These are phyloP conservation scores for Bauhinia variegata DNA, from an alignment of 306 rosid species.

Conservation along the genomic window DNA sequence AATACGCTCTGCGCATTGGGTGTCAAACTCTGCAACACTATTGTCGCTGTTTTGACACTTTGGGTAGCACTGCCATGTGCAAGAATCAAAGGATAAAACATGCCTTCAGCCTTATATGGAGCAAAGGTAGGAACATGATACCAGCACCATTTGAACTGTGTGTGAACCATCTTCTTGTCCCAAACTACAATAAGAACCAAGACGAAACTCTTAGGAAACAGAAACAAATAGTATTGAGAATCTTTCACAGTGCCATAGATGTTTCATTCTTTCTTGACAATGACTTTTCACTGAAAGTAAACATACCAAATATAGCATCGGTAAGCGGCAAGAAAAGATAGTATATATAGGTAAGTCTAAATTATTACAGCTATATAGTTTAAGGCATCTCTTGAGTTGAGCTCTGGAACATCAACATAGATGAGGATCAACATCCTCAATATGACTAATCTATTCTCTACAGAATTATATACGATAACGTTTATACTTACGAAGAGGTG, in stretches of 20 bases:
- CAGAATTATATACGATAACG: not conserved
- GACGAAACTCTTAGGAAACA: not conserved
- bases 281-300: not conserved
- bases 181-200: slow-evolving; percentile 60
- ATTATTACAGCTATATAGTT: slow-evolving; percentile 15
- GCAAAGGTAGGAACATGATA: slow-evolving; percentile 89
- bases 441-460: slow-evolving; percentile 19
- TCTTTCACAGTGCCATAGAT: not conserved
- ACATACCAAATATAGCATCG: not conserved
- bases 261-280: slow-evolving; percentile 26
- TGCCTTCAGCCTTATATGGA: slow-evolving; percentile 80
- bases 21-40: slow-evolving; percentile 90
- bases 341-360: not conserved
- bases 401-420: not conserved
- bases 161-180: slow-evolving; percentile 97
- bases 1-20: slow-evolving; percentile 92
- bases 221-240: not conserved
- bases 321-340: slow-evolving; percentile 12
- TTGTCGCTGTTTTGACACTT: slow-evolving; percentile 79
- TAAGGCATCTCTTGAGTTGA: slow-evolving; percentile 9
- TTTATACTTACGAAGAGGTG: slow-evolving; percentile 73
- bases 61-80: slow-evolving; percentile 75
- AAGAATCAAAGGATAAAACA: slow-evolving; percentile 77
- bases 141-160: slow-evolving; percentile 96
- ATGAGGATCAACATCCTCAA: slow-evolving; percentile 2